Evolutionary conservation across 179 eudicot genomes (phyloP).

Genomic region (Sideroxylon spinosum): DNA sequence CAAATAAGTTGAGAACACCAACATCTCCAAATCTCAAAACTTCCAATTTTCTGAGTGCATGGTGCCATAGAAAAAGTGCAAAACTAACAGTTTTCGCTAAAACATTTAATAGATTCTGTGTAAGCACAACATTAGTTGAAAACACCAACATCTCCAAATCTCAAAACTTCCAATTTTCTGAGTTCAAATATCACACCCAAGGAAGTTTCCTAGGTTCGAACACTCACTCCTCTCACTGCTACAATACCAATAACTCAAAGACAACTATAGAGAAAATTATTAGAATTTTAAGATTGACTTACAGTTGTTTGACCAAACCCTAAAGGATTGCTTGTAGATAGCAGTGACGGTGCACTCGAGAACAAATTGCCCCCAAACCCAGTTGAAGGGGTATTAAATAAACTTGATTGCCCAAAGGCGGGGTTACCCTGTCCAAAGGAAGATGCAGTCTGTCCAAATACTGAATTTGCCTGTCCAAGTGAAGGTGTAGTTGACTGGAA

Average conservation of each 20-base stretch:
- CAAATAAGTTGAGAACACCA: background rate
- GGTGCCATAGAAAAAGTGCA: background rate
- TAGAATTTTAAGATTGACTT: slow-evolving; percentile 26
- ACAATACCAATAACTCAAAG: background rate
- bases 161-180: background rate
- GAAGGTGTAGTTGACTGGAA: slow-evolving; percentile 74
- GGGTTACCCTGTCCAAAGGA: slow-evolving; percentile 58
- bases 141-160: background rate
- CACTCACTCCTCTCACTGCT: background rate
- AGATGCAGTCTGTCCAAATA: slow-evolving; percentile 55
- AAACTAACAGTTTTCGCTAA: background rate
- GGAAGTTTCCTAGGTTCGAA: background rate
- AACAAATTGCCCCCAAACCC: slow-evolving; percentile 61
- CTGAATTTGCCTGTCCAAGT: slow-evolving; percentile 60
- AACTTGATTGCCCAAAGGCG: slow-evolving; percentile 46
- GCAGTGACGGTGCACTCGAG: slow-evolving; percentile 47
- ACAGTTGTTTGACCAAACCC: slow-evolving; percentile 72
- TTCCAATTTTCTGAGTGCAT: background rate
- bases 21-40: background rate
- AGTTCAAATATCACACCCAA: background rate
- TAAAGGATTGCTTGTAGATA: slow-evolving; percentile 36
- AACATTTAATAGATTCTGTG: background rate
- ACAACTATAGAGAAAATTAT: background rate
- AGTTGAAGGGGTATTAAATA: slow-evolving; percentile 45
- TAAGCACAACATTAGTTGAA: background rate